These are phyloP conservation scores for Aspergillus tanneri DNA, from an alignment of 2,329 filamentous ascomycete genomes.

Conservation along the genomic window DNA sequence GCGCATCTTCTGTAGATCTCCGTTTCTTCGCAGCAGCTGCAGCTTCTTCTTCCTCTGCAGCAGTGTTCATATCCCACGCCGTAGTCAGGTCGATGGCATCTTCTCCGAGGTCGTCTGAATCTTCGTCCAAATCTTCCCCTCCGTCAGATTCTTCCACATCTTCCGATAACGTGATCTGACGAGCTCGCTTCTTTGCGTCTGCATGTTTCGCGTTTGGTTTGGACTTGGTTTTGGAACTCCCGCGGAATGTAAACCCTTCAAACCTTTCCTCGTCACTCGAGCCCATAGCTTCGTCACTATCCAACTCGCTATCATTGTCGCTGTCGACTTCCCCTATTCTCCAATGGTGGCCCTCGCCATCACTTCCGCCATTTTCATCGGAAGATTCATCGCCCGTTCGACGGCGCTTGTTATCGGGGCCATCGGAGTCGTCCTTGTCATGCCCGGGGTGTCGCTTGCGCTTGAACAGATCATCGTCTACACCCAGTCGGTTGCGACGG, in stretches of 20 bases:
- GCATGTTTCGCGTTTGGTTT: slow-evolving; percentile 35
- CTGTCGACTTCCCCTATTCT: slow-evolving; percentile 68
- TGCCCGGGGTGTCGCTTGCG: slow-evolving; percentile 38
- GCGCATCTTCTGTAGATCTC: slow-evolving; percentile 30
- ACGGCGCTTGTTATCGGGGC: slow-evolving; percentile 47
- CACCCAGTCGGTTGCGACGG: slow-evolving; percentile 58
- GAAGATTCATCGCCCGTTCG: slow-evolving; percentile 44
- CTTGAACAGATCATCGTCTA: slow-evolving; percentile 51
- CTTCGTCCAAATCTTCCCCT: slow-evolving; percentile 45
- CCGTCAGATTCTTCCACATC: slow-evolving; percentile 48
- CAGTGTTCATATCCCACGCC: slow-evolving; percentile 56
- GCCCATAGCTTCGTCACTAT: slow-evolving; percentile 81
- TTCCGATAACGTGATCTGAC: slow-evolving; percentile 52
- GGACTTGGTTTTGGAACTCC: slow-evolving; percentile 50
- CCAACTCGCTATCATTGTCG: slow-evolving; percentile 67
- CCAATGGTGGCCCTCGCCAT: slow-evolving; percentile 86
- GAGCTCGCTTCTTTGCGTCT: slow-evolving; percentile 25
- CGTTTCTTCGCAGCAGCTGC: slow-evolving; percentile 31
- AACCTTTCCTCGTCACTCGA: slow-evolving; percentile 85
- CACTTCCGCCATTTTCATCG: slow-evolving; percentile 70
- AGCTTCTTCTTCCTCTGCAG: slow-evolving; percentile 43
- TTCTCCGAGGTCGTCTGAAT: slow-evolving; percentile 63
- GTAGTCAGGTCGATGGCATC: slow-evolving; percentile 64
- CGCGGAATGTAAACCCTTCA: slow-evolving; percentile 69
- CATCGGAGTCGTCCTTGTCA: slow-evolving; percentile 44